Evolutionary conservation across 108 stramenopile genomes (phyloP).

Genomic region (Phaeodactylum tricornutum): DNA sequence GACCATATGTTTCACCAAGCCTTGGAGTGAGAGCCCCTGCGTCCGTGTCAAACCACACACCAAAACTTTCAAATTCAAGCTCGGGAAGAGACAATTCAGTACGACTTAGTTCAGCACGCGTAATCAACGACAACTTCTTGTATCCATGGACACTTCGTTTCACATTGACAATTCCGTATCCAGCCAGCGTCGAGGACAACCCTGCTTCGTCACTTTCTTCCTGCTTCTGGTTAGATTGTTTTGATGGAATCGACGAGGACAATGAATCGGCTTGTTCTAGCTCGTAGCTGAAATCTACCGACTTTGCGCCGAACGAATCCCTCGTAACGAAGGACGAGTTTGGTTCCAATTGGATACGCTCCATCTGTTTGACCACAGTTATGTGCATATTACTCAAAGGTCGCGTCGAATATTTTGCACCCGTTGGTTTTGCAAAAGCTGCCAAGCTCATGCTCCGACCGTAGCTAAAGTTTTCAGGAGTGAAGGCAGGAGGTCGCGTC

Average conservation of each 20-base stretch:
- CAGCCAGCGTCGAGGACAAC: conserved; percentile 35
- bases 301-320: neutral
- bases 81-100: conserved; percentile 79
- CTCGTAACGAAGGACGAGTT: too few species aligned
- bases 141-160: conserved; percentile 76
- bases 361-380: conserved; percentile 70
- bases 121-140: conserved; percentile 61
- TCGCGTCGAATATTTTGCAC: conserved; percentile 51
- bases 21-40: conserved; percentile 30
- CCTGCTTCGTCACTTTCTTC: conserved; percentile 1
- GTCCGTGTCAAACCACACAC: conserved; percentile 87
- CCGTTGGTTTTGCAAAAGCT: conserved; percentile 62
- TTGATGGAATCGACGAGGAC: too few species aligned
- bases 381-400: conserved; percentile 60
- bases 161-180: conserved; percentile 64
- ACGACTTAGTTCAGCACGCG: conserved; percentile 56
- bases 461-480: conserved; percentile 20
- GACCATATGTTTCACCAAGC: conserved; percentile 35
- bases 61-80: conserved; percentile 88
- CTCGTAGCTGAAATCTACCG: too few species aligned
- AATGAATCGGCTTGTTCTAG: too few species aligned
- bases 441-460: conserved; percentile 30
- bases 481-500: conserved; percentile 59
- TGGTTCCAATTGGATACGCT: conserved; percentile 28
- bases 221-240: too few species aligned